Base-by-base conservation (phyloP, 495 filamentous ascomycete species). In the Amniculicola lignicola region DNA sequence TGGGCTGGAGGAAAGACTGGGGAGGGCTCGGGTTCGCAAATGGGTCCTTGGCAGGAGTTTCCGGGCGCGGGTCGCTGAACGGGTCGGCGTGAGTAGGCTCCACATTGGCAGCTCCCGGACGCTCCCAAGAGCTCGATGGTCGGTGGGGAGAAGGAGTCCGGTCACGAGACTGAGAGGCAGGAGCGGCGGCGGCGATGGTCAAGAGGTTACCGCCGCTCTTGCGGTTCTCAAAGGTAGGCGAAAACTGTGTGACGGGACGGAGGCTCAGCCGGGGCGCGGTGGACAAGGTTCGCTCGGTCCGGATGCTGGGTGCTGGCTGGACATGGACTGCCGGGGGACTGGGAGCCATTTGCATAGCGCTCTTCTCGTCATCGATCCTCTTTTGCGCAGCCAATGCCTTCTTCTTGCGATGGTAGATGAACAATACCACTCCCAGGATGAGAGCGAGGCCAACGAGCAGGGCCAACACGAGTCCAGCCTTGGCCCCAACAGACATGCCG, bases 161-260 rank as follows among this genome's bases (percentile, higher is more conserved):
- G 14, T 42, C 39, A 46, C 37, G 39, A 21, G 50, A 54, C 16
- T 43, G 48, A 19, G 39, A 18, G 28, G 44, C 48, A 43, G 31
- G 41, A 46, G 62, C 63, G 36, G 69, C 66, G 48, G 64, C 64
- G 28, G 70, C 74, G 69, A 64, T 69, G 72, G 45, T 73, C 57
- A 49, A 65, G 67, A 51, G 78, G 62, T 47, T 69, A 57, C 40
- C 61, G 21, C 73, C 60, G 36, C 70, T 70, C 45, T 73, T 74
- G 25, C 74, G 77, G 27, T 78, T 47, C 72, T 67, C 65, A 35
- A 90, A 74, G 54, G 81, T 84, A 7, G 90, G 90, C 11, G 86
- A 77, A 69, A 97, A 94, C 63, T 95, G 84, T 49, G 90, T 92
- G 27, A 95, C 80, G 0, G 91, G 93, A 31, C 89, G 85, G 43